A percentile compares a stretch with the other conserved stretches of the same genome.
These are phyloP conservation scores for Pyrus pyrifolia DNA, from an alignment of 306 rosid genomes.

Conservation along the genomic window DNA sequence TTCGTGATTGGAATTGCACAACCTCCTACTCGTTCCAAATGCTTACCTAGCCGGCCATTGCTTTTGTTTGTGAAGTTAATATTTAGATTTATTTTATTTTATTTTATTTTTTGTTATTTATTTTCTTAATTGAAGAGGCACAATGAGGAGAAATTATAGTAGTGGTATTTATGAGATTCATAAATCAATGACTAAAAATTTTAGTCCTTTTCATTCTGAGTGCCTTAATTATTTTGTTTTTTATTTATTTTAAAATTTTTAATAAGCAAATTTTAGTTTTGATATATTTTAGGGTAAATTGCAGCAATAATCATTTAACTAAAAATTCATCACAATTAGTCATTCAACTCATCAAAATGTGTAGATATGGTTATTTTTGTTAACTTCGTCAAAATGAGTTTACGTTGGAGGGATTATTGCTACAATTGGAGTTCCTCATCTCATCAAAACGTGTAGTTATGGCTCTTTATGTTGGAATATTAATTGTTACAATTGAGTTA, in stretches of 20 bases:
- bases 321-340: no score
- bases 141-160: conserved; percentile 13
- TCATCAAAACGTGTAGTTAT: no score
- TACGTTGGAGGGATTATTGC: fast-evolving
- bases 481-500: no score
- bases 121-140: not conserved
- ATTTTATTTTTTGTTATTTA: no score
- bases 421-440: fast-evolving
- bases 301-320: no score
- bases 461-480: no score
- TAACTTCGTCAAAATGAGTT: no score
- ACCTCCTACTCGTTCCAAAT: conserved; percentile 43
- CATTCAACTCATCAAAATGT: no score
- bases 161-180: conserved; percentile 17
- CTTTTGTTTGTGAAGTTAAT: not conserved
- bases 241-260: not conserved
- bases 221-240: not conserved
- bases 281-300: no score
- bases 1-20: conserved; percentile 17
- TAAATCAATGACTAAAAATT: not conserved
- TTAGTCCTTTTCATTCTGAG: conserved; percentile 33
- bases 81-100: not conserved
- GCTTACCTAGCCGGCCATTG: conserved; percentile 1
- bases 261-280: no score
- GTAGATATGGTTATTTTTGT: no score